Percentiles rank a stretch among this genome's conserved stretches.
phyloP scores from a whole-genome alignment of 305 asterid genomes.

The Solanum hybrid region DNA sequence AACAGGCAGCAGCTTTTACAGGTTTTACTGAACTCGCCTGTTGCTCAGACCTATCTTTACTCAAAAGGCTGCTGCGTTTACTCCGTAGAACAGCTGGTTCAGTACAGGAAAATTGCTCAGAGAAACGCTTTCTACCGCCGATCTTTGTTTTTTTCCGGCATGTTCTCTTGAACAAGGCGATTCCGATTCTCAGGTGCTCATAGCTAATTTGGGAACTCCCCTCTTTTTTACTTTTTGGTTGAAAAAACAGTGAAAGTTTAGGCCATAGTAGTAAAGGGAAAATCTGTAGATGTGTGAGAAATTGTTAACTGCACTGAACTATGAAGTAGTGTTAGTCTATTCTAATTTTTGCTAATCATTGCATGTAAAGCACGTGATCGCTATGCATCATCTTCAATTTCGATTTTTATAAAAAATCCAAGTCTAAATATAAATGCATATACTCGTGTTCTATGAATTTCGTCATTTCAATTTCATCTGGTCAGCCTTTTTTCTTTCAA shows the following conservation, averaged over 20 bases:
- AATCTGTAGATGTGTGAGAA: neutral
- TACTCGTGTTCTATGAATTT: neutral
- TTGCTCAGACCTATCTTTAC: slow-evolving; percentile 43
- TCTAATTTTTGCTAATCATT: neutral
- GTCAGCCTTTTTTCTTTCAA: neutral
- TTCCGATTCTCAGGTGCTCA: neutral
- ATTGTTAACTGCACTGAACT: neutral
- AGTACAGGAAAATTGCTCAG: slow-evolving; percentile 31
- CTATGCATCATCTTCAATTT: neutral
- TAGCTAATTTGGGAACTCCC: neutral
- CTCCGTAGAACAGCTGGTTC: slow-evolving; percentile 31
- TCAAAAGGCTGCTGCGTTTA: slow-evolving; percentile 55
- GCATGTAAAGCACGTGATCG: neutral
- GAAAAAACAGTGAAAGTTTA: neutral
- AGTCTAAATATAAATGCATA: neutral
- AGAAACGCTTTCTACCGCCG: slow-evolving; percentile 20
- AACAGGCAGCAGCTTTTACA: slow-evolving; percentile 58
- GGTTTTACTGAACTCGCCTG: slow-evolving; percentile 54
- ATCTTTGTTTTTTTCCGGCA: slow-evolving; percentile 13
- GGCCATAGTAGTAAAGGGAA: neutral
- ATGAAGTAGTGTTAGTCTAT: neutral
- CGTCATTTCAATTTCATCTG: neutral
- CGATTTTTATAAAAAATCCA: neutral
- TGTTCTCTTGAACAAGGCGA: neutral
- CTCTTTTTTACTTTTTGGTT: neutral